Base-by-base conservation (phyloP, 2,329 filamentous ascomycete genomes). In the Beauveria caledonica region DNA sequence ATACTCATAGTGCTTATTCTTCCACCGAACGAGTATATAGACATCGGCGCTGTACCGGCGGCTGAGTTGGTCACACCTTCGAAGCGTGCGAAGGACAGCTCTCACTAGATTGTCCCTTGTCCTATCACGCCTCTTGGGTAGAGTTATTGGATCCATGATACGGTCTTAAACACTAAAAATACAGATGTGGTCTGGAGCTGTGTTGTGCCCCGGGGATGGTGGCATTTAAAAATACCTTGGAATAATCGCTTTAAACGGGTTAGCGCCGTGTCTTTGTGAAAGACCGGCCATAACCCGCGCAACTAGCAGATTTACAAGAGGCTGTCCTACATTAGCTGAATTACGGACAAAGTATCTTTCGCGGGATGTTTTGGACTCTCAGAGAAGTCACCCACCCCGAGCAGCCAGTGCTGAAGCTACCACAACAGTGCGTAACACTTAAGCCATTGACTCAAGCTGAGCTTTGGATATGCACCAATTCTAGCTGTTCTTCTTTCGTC, bases 1-100 rank as follows among this genome's bases (percentile, higher is more conserved):
- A 40, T 52, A 52, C 50, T 52, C 33, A 36, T 54, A 44, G 21
- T 54, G 39, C 36, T 54, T 54, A 54, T 54, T 44, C 39, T 54
- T 54, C 51, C 39, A 54, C 51, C 23, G n/a, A 54, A 54, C 51
- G 39, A 54, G 39, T 39, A 44, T 40, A 23, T 54, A 54, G 39
- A 54, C 23, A 44, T 54, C 17, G 21, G 51, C 51, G 19, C 39
- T 54, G 23, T 54, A 54, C 51, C 17, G 33, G 51, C 39, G 39
- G 9, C 51, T 44, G 2, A 54, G 39, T 8, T 54, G 23, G 39
- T 44, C 17, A 54, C 36, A 54, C 36, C 51, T 44, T 54, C 51
- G 51, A 3, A 54, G 51, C 39, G 36, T 42, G 23, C 51, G 51
- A 54, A 54, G 51, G 51, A 40, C 39, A 44, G 51, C 51, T 21